Base-by-base conservation (phyloP, 2,329 filamentous ascomycete species). In the Pestalotiopsis sp. region DNA sequence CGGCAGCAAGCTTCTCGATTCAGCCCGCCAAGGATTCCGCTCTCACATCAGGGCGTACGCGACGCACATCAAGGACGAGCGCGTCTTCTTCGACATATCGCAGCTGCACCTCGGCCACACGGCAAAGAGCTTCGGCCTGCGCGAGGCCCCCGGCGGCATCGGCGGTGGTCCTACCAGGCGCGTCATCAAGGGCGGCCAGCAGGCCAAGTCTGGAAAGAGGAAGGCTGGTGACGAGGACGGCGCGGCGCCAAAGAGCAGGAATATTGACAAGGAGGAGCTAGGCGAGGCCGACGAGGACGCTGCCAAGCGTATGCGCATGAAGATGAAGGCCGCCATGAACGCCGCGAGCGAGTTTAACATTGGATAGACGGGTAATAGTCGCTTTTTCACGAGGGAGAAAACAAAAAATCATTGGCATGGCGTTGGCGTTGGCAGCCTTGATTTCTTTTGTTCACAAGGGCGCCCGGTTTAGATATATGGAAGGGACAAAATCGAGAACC, bases 41-140 rank as follows among this genome's bases (percentile, higher is more conserved):
- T 96, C 93, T 65, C 95, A 98, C 76, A 91, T 99, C 67, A 88
- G 96, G 67, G 96, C 96, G 0, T 99, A 99, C 79, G 94, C 96
- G 2, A 99, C 96, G 0, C 96, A 99, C 80, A 89, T 95, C 36
- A 91, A 93, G 38, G 91, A 91, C 58, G 96, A 99, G 82, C 88
- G 96, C 66, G 84, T 85, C 66, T 95, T 92, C 78, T 99, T 99
- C 79, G 93, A 98, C 79, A 97, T 98, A 80, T 94, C 93, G 70
- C 89, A 93, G 75, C 83, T 99, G 61, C 96, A 99, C 79, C 83
- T 98, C 7, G 96, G 96, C 3, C 96, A 99, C 84, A 84, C 96
- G 72, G 95, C 95, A 7, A 99, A 99, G 84, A 93, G 92, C 31
- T 99, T 97, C 78, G 96, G 91, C 1, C 83, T 99, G 73, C 87